These are phyloP conservation scores for Sonneratia caseolaris DNA, from an alignment of 345 rosid genomes.

Conservation along the genomic window DNA sequence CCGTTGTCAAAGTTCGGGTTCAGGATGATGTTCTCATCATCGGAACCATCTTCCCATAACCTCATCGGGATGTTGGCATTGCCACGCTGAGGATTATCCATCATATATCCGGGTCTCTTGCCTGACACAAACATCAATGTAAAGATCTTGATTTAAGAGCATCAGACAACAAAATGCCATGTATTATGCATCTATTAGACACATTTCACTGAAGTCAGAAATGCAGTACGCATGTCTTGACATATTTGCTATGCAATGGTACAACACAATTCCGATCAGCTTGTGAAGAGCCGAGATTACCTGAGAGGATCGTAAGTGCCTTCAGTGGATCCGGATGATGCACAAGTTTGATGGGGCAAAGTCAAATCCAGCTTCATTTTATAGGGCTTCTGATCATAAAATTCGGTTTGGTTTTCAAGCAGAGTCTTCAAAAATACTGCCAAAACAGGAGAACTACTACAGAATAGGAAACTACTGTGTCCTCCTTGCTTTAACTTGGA, in stretches of 20 bases:
- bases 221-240: no score
- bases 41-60: constrained; percentile 9
- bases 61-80: neutral
- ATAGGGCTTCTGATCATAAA: neutral
- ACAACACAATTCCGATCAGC: neutral
- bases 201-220: no score
- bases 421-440: neutral
- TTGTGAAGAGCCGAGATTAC: neutral
- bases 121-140: neutral
- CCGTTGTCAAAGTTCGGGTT: constrained; percentile 82
- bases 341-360: neutral
- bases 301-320: neutral
- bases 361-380: neutral
- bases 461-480: neutral
- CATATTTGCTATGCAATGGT: no score
- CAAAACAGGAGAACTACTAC: neutral
- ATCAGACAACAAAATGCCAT: neutral
- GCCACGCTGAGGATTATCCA: neutral
- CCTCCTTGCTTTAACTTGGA: constrained; percentile 5
- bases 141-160: neutral
- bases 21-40: constrained; percentile 46
- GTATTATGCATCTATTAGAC: neutral
- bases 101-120: neutral
- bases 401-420: neutral
- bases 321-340: neutral